Conservation (phyloP, 208 protist genomes). For the Trypanosoma lewisi region DNA sequence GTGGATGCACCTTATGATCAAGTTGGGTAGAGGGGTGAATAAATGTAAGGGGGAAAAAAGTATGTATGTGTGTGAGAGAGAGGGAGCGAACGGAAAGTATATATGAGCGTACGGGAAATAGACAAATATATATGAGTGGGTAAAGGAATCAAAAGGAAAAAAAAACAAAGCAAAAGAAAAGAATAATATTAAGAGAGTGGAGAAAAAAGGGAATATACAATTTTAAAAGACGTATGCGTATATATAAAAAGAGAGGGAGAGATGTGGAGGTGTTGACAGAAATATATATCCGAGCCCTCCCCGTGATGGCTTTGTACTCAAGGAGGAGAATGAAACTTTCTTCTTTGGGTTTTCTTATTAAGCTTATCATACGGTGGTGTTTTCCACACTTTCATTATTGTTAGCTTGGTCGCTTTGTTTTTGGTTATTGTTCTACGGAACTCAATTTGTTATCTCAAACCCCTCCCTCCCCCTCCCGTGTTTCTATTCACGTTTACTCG, state of each 20-base stretch:
- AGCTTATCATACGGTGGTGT: neutral
- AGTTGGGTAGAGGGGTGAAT: neutral
- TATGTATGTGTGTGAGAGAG: neutral
- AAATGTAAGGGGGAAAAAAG: neutral
- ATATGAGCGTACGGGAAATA: too few relatives aligned
- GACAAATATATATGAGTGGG: neutral
- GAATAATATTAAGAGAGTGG: neutral
- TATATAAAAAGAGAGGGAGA: slow-evolving; percentile 2
- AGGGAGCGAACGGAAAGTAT: neutral
- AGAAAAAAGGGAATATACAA: slow-evolving; percentile 2
- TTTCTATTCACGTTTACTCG: neutral
- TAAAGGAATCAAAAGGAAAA: neutral
- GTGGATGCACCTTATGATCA: slow-evolving; percentile 8
- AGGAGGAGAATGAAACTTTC: too few relatives aligned
- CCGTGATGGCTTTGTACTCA: too few relatives aligned
- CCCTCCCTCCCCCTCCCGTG: neutral
- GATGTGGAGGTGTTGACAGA: neutral
- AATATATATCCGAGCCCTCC: too few relatives aligned
- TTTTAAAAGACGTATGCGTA: neutral
- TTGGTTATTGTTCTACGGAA: neutral
- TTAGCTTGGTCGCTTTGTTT: neutral
- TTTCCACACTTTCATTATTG: neutral
- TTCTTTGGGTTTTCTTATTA: neutral
- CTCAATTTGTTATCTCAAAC: slow-evolving; percentile 6
- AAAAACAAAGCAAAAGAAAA: neutral